These are phyloP conservation scores for Leishmania guyanensis DNA, from an alignment of 208 protist species.

Conservation along the genomic window DNA sequence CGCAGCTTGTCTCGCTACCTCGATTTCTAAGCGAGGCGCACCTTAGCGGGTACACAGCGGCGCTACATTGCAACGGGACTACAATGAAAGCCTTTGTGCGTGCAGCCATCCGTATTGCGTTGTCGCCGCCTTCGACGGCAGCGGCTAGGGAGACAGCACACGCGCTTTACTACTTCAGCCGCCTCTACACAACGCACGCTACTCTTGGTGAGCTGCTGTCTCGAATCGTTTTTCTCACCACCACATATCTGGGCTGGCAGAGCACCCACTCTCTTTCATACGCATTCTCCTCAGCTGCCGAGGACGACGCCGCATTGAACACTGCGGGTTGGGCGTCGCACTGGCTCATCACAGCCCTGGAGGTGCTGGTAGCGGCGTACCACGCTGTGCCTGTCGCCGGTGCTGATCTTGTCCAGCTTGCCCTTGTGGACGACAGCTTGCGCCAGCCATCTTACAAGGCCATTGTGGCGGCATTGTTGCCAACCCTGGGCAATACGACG, in stretches of 20 bases:
- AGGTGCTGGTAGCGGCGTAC: constrained; percentile 68
- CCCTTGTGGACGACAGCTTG: constrained; percentile 10
- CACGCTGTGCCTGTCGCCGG: constrained; percentile 63
- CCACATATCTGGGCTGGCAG: constrained; percentile 64
- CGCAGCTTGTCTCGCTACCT: constrained; percentile 34
- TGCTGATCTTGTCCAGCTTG: constrained; percentile 44
- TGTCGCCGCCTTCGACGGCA: constrained; percentile 7
- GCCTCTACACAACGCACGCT: constrained; percentile 65
- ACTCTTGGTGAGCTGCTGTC: constrained; percentile 58
- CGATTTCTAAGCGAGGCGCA: constrained; percentile 62
- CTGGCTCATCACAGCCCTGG: constrained; percentile 32
- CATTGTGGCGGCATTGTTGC: constrained; percentile 50
- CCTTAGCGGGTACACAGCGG: constrained; percentile 56
- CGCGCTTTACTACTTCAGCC: constrained; percentile 63
- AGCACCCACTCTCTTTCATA: constrained; percentile 26
- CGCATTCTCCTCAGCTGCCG: not conserved
- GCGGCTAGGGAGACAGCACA: not conserved
- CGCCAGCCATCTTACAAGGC: constrained; percentile 25
- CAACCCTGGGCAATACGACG: not conserved
- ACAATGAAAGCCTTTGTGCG: constrained; percentile 31
- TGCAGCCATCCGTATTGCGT: constrained; percentile 28
- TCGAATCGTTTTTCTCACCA: constrained; percentile 54
- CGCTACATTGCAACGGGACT: constrained; percentile 27
- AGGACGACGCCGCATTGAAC: not conserved
- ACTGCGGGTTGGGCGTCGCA: constrained; percentile 32